Base-by-base conservation (phyloP, 108 stramenopile genomes). In the Nannochloropsis oceanica region DNA sequence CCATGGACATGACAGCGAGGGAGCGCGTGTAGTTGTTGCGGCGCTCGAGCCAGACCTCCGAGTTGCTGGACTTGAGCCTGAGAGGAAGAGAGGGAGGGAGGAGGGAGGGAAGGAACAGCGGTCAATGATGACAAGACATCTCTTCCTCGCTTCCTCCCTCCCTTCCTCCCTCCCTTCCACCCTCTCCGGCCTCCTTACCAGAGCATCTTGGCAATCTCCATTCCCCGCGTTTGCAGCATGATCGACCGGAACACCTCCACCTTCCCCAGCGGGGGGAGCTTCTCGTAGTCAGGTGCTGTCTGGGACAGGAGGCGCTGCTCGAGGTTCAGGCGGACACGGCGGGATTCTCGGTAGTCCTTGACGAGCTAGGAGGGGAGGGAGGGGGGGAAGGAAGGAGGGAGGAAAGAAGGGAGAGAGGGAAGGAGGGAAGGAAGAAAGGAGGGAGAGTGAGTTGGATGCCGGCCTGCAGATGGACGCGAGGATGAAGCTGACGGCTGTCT, bases 1-100 rank as follows among this genome's bases (percentile, higher is more conserved):
- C 87, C 80, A 87, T 87, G 13, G 84, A 84, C 87, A 87, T 87
- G 22, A 87, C 87, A 10, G 87, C 87, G 10, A 87, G 79, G n/a
- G 46, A 79, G 13, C 83, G 81, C 24, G 87, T 83, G 80, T 46
- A 89, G n/a, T 44, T 73, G 25, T 42, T 27, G 24, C 85, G 44
- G 50, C 82, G 82, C 11, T 84, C 80, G 25, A 86, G 43, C 82
- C 84, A 88, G 46, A 82, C 44, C 26, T 88, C 85, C 20, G 42
- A 82, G 14, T 79, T 88, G 59, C 26, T 26, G n/a, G 85, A 88
- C 18, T 43, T 26, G 43, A 88, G 26, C 82, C 34, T 20, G 12
- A 43, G 46, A 18, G 18, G 18, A 18, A 18, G 18, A 18, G 18
- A 50, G 18, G 46, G 18, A 50, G 46, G 46, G 46, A 13, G 18